Evolutionary conservation across 2,329 filamentous ascomycete genomes (phyloP).

Genomic region (Aspergillus eucalypticola): DNA sequence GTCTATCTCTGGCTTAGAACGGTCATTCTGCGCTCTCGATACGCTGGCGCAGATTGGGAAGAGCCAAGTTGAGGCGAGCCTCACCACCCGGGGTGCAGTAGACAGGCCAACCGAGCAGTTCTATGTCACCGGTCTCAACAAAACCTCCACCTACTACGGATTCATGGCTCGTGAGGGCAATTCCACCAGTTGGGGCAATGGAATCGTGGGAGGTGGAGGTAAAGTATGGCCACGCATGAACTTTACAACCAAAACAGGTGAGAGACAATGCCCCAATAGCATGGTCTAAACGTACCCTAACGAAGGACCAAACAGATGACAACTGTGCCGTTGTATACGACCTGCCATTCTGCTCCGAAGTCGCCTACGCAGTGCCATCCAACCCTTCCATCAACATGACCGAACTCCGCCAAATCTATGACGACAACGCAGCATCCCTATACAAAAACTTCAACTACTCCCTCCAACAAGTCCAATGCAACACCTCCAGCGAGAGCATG

Average conservation of each 20-base stretch:
- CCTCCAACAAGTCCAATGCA: slow-evolving; percentile 81
- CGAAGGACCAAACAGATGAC: slow-evolving; percentile 53
- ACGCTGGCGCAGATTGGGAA: slow-evolving; percentile 65
- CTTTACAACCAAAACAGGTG: slow-evolving; percentile 80
- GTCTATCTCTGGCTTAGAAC: slow-evolving; percentile 67
- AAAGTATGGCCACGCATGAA: slow-evolving; percentile 69
- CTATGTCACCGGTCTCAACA: slow-evolving; percentile 73
- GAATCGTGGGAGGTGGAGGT: slow-evolving; percentile 69
- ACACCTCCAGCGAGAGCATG: slow-evolving; percentile 68
- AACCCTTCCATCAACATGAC: slow-evolving; percentile 67
- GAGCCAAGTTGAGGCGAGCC: slow-evolving; percentile 59
- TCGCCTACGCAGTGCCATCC: slow-evolving; percentile 87
- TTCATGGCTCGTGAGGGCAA: slow-evolving; percentile 67
- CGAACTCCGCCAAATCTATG: slow-evolving; percentile 71
- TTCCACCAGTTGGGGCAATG: slow-evolving; percentile 55
- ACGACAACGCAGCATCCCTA: slow-evolving; percentile 67
- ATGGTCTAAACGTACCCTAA: not conserved
- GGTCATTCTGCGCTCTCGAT: slow-evolving; percentile 79
- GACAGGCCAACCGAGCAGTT: slow-evolving; percentile 83
- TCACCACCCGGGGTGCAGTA: slow-evolving; percentile 68
- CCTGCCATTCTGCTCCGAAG: slow-evolving; percentile 83
- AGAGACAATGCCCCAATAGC: slow-evolving; percentile 27
- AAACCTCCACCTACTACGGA: slow-evolving; percentile 69
- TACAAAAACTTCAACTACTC: slow-evolving; percentile 80
- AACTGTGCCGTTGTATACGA: slow-evolving; percentile 87